Base-by-base conservation (phyloP, 208 protist species). In the Crithidia acanthocephali region DNA sequence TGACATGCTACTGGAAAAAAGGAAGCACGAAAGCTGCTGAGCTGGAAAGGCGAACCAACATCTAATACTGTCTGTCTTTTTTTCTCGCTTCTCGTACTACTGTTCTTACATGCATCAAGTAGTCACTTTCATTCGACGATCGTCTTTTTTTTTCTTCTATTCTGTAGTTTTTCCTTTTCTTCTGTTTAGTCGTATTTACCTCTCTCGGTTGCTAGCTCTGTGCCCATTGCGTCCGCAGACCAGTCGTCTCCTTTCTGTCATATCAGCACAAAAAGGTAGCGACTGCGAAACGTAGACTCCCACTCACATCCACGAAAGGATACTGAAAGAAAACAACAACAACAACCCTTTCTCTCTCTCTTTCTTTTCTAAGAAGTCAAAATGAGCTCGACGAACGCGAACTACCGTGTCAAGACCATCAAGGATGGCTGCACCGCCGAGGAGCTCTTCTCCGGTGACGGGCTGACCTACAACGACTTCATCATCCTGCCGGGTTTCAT, bases 401-500 rank as follows among this genome's bases (percentile, higher is more conserved):
- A 89, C 68, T 81, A 90, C 40, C 88, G 88, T 65, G 74, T 73
- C 53, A 94, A 94, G 74, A 92, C 84, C 28, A 85, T 96, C 60
- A 68, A 80, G 48, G 95, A 98, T 85, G 94, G 94, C 35, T 61
- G 67, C 35, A 86, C 89, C 18, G 93, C 91, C 16, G 92, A 96
- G 79, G 84, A 97, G 61, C 67, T 98, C 20, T 97, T 98, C 50
- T 23, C 72, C n/a, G 66, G 76, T 45, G 84, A 93, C 28, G 95
- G 94, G 1, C 88, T 97, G 27, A 97, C 95, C 22, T 98, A 97
- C 85, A 96, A 97, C 45, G 97, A 98, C 83, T 91, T 98, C 48
- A 92, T 98, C 68, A 91, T 98, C 60, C 80, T 98, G 33, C 97
- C 97, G 3, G 96, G 95, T 22, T 98, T 95, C 70, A 98, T 98